A percentile compares a stretch with the other conserved stretches of the same genome.
Conservation (phyloP, 2,329 filamentous ascomycete species). For the Blumeria hordei region DNA sequence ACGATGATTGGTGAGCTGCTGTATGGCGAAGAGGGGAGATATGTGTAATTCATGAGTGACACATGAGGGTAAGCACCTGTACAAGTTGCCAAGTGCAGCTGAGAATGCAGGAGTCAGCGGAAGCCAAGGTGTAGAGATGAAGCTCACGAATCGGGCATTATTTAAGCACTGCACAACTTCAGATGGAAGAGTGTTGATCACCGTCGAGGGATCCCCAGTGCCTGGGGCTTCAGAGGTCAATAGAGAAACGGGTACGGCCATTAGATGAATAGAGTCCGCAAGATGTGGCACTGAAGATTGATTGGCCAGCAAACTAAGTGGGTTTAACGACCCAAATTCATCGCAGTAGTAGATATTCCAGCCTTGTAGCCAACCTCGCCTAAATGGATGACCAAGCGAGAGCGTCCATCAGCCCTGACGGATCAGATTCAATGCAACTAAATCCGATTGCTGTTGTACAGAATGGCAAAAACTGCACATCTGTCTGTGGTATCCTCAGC, state of each 20-base stretch:
- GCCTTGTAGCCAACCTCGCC: not conserved
- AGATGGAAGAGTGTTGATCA: slow-evolving; percentile 44
- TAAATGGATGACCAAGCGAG: not conserved
- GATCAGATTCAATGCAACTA: not conserved
- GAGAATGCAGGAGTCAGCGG: slow-evolving; percentile 2
- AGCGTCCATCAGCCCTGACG: not conserved
- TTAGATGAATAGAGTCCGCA: not conserved
- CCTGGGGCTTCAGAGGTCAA: not conserved
- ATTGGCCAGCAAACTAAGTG: no score
- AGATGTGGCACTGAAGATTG: not conserved
- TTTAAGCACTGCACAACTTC: slow-evolving; percentile 82
- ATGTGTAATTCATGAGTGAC: slow-evolving; percentile 98
- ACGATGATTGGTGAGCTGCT: slow-evolving; percentile 59
- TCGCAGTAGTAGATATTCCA: not conserved
- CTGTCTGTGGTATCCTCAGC: no score
- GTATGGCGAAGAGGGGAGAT: slow-evolving; percentile 57
- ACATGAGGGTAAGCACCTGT: slow-evolving; percentile 67
- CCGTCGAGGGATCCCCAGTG: slow-evolving; percentile 2
- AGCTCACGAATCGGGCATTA: slow-evolving; percentile 72
- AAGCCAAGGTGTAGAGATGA: slow-evolving; percentile 3
- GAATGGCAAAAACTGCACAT: no score
- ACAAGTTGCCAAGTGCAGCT: slow-evolving; percentile 92
- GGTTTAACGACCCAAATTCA: no score
- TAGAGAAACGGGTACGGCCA: not conserved
- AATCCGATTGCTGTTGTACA: not conserved